These are phyloP conservation scores for Pseudogymnoascus sp. DNA, from an alignment of 2,329 filamentous ascomycete species.

Conservation along the genomic window DNA sequence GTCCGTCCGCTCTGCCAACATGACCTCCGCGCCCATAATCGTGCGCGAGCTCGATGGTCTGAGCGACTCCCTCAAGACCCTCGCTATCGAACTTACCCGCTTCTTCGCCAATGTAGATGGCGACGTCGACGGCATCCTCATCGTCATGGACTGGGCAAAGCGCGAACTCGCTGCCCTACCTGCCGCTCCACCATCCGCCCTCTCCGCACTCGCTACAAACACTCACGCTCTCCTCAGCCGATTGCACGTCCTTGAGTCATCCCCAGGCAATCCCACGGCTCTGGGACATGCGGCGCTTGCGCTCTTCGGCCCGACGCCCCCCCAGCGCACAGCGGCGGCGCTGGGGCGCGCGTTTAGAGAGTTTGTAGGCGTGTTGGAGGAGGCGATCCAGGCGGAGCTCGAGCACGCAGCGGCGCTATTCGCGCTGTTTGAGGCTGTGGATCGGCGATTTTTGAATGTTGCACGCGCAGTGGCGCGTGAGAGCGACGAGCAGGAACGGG, in stretches of 20 bases:
- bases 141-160: slow-evolving; percentile 94
- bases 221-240: slow-evolving; percentile 68
- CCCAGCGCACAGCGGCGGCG: slow-evolving; percentile 71
- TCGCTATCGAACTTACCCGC: slow-evolving; percentile 77
- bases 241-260: slow-evolving; percentile 50
- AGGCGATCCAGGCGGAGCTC: slow-evolving; percentile 78
- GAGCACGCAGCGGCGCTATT: slow-evolving; percentile 74
- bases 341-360: slow-evolving; percentile 83
- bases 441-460: slow-evolving; percentile 82
- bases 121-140: slow-evolving; percentile 84
- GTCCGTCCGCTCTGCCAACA: slow-evolving; percentile 79
- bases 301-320: slow-evolving; percentile 70
- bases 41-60: slow-evolving; percentile 77
- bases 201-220: slow-evolving; percentile 72
- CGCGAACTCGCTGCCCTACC: slow-evolving; percentile 69
- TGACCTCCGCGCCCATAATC: slow-evolving; percentile 82
- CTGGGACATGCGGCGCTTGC: slow-evolving; percentile 61
- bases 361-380: slow-evolving; percentile 79
- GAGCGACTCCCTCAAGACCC: slow-evolving; percentile 73
- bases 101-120: slow-evolving; percentile 93
- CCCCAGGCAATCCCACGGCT: slow-evolving; percentile 50
- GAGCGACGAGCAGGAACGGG: slow-evolving; percentile 68
- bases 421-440: slow-evolving; percentile 82
- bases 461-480: slow-evolving; percentile 80
- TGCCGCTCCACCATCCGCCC: slow-evolving; percentile 48